A percentile compares a stretch with the other conserved stretches of the same genome.
Evolutionary conservation across 2,329 filamentous ascomycete genomes (phyloP).

Genomic region (Scedosporium minutisporum): DNA sequence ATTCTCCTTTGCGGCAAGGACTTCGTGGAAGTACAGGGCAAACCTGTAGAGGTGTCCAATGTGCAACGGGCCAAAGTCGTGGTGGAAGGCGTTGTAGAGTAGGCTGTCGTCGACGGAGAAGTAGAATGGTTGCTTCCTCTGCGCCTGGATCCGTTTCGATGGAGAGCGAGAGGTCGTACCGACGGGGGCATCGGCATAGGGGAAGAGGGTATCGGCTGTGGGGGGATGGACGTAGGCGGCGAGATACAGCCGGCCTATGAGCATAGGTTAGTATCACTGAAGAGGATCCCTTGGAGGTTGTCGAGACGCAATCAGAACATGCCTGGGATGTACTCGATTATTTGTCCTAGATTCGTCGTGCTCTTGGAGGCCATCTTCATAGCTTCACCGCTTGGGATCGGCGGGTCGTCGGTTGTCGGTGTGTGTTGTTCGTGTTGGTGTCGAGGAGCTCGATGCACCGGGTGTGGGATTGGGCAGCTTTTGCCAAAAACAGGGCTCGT

Average conservation of each 20-base stretch:
- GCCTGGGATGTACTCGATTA: conserved; percentile 96
- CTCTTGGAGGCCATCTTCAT: conserved; percentile 26
- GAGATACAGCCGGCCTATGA: conserved; percentile 81
- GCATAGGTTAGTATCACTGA: conserved; percentile 16
- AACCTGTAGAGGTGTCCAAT: conserved; percentile 97
- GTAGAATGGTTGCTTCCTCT: conserved; percentile 65
- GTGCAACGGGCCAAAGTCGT: conserved; percentile 94
- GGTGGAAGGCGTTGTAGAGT: conserved; percentile 96
- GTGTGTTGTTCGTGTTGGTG: not conserved
- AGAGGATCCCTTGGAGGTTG: not conserved
- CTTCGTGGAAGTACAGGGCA: conserved; percentile 90
- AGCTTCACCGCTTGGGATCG: not conserved
- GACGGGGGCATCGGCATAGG: conserved; percentile 49
- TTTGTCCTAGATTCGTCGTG: conserved; percentile 63
- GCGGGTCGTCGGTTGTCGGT: too few species aligned
- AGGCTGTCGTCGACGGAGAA: conserved; percentile 90
- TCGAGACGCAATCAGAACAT: conserved; percentile 19
- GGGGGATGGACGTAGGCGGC: conserved; percentile 82
- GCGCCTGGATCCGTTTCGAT: conserved; percentile 60
- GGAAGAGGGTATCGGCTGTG: conserved; percentile 73
- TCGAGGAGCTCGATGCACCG: not conserved
- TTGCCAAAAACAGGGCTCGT: not conserved
- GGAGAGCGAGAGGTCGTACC: conserved; percentile 46
- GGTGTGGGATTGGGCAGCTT: not conserved
- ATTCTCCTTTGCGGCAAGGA: conserved; percentile 83